A percentile compares a stretch with the other conserved stretches of the same genome.
These are phyloP conservation scores for Physcomitrium patens DNA, from an alignment of 225 moss, liverwort and hornwort species.

Conservation along the genomic window DNA sequence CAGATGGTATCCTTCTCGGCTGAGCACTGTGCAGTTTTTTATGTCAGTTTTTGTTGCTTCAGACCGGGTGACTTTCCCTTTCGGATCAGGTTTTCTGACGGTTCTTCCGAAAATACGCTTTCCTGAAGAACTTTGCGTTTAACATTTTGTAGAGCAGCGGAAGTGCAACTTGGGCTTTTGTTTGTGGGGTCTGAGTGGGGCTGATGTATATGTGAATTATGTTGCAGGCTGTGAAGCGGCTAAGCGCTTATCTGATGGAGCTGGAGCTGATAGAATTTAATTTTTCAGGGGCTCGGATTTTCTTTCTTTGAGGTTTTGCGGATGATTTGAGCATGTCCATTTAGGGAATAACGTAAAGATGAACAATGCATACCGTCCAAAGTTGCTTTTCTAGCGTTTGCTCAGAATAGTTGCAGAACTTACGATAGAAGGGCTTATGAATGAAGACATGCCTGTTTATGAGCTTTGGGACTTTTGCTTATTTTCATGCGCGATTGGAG, in stretches of 20 bases:
- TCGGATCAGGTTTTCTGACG: constrained; percentile 18
- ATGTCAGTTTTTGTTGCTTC: constrained; percentile 16
- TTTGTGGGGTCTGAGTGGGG: constrained; percentile 22
- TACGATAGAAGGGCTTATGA: no score
- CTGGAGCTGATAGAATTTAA: constrained; percentile 91
- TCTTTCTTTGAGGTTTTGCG: constrained; percentile 63
- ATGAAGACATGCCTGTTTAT: no score
- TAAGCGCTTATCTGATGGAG: constrained; percentile 72
- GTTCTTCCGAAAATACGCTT: constrained; percentile 12
- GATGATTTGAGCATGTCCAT: background rate
- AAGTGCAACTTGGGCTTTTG: constrained; percentile 16
- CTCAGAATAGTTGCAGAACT: background rate
- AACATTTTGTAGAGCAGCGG: background rate
- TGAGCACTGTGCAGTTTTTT: constrained; percentile 19
- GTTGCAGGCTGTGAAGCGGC: constrained; percentile 79
- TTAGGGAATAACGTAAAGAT: background rate
- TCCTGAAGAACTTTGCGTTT: no score
- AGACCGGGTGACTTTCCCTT: background rate
- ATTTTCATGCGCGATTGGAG: no score
- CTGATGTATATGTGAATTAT: constrained; percentile 21
- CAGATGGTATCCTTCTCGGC: constrained; percentile 72
- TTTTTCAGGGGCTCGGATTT: constrained; percentile 94
- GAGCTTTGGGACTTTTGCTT: no score
- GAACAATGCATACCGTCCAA: background rate
- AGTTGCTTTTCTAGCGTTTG: background rate